Evolutionary conservation across 768 basidiomycete species (phyloP).

Genomic region (Agrocybe praecox): DNA sequence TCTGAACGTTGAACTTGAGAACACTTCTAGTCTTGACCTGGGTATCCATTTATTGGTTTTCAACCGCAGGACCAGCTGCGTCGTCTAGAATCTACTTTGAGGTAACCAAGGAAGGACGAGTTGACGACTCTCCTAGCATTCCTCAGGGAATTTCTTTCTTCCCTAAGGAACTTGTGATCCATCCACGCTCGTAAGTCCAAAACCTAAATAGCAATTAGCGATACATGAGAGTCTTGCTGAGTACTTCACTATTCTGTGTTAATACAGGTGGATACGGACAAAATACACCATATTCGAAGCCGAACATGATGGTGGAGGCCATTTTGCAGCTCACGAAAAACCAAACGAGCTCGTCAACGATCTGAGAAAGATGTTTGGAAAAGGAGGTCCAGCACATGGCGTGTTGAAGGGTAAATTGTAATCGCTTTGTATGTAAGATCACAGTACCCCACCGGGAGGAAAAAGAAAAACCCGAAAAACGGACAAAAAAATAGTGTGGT

Average conservation of each 20-base stretch:
- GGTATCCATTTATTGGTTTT: slow-evolving; percentile 64
- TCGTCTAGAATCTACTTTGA: slow-evolving; percentile 63
- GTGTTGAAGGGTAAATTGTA: neutral
- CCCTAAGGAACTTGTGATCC: slow-evolving; percentile 39
- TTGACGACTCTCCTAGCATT: slow-evolving; percentile 21
- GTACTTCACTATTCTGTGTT: neutral
- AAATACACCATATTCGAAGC: slow-evolving; percentile 41
- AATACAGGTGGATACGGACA: slow-evolving; percentile 6
- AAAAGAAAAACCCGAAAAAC: neutral
- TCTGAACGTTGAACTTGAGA: neutral
- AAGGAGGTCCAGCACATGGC: neutral
- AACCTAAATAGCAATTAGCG: neutral
- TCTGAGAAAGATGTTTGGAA: slow-evolving; percentile 53
- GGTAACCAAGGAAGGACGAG: slow-evolving; percentile 4
- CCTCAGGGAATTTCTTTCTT: slow-evolving; percentile 52
- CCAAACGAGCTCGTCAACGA: slow-evolving; percentile 52
- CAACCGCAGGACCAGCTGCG: slow-evolving; percentile 57
- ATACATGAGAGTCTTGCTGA: neutral
- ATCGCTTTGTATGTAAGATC: neutral
- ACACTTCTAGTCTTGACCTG: slow-evolving; percentile 52
- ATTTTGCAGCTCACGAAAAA: slow-evolving; percentile 58
- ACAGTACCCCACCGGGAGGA: neutral
- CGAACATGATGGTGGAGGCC: slow-evolving; percentile 53
- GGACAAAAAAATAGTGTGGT: neutral
- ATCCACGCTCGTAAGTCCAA: slow-evolving; percentile 23